Evolutionary conservation across 2,329 filamentous ascomycete species (phyloP), one percentile per base, ranked within the genome.

Genomic region (Thielaviopsis ethacetica): DNA sequence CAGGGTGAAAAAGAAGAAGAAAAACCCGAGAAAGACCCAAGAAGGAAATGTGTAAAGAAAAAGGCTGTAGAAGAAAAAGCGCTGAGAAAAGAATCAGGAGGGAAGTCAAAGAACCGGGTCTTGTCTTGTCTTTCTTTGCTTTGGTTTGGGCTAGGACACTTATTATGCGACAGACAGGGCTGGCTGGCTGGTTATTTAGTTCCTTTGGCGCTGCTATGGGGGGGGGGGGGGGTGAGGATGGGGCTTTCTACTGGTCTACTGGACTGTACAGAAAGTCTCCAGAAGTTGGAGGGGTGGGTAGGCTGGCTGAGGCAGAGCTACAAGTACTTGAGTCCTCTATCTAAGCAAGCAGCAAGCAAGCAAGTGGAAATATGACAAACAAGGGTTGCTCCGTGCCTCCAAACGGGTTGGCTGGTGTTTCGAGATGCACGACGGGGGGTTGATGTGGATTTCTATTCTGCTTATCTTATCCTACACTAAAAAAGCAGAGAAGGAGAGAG

Each of bases 101-200:
- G 50, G 21, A 52, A 26, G 9, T 22, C 30, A 34, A 34, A 34
- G 30, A 52, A 52, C 13, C n/a, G 24, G n/a, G 24, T 22, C 49
- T 22, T 52, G 19, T 13, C 21, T 21, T 12, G 19, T 4, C 24
- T 54, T 64, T n/a, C n/a, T n/a, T 59, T 69, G 38, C 65, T 19
- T 52, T 24, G 4, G 21, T 52, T 52, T 44, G 38, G 17, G 38
- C 38, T 44, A 44, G 38, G 38, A 13, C 38, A 12, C 30, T 34
- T 34, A 34, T 44, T 44, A 44, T 44, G 38, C 38, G 38, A 44
- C 38, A 3, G 13, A 17, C 30, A 5, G 17, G 38, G 12, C 10
- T 44, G 15, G 15, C 13, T 15, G 12, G 38, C 12, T 41, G 4
- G 12, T 13, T 3, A 6, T 44, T 2, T 5, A 34, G 30, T 34